Evolutionary conservation across 2,329 filamentous ascomycete species (phyloP), one percentile per base, ranked within the genome.

Genomic region (Hypoxylon sp.): DNA sequence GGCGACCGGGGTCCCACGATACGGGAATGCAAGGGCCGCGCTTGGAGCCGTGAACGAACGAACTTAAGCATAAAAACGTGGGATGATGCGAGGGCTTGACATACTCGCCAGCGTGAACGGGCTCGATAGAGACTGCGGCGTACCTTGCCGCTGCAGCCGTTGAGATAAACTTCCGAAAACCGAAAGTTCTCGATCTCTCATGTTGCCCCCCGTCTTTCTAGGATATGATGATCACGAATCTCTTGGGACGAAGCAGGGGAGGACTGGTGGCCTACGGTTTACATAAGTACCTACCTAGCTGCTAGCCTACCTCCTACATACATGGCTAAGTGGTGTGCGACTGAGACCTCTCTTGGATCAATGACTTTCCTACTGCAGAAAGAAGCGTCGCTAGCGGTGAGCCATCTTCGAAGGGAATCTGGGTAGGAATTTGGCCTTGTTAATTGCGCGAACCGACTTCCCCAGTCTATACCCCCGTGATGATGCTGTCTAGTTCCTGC

Each of bases 61-160:
- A 57, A 61, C 57, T 65, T 62, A 70, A 68, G 65, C 68, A 66
- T 61, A 61, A 68, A 61, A 55, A 57, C 54, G 56, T 57, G 65
- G 59, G 55, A 70, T 68, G 51, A 61, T 70, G 55, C 63, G 63
- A 35, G 42, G 42, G 64, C 49, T 67, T 56, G 46, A 55, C 54
- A 60, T 55, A 5, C 25, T 27, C 25, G 61, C 35, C 46, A 57
- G 27, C 17, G 42, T 44, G 42, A 37, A 67, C 46, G 64, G 60
- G 67, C 35, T 63, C 50, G 44, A 53, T 56, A 33, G 50, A 63
- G 61, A 64, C 51, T 53, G 56, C 7, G 40, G 60, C 56, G 56
- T 68, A 68, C 61, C 65, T 71, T 69, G 65, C 53, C 59, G 56
- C 62, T 69, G 62, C 56, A 71, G 60, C 69, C 56, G 69, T 71